Base-by-base conservation (phyloP, 352 stramenopile species). In the Globisporangium rhizosaccharum region DNA sequence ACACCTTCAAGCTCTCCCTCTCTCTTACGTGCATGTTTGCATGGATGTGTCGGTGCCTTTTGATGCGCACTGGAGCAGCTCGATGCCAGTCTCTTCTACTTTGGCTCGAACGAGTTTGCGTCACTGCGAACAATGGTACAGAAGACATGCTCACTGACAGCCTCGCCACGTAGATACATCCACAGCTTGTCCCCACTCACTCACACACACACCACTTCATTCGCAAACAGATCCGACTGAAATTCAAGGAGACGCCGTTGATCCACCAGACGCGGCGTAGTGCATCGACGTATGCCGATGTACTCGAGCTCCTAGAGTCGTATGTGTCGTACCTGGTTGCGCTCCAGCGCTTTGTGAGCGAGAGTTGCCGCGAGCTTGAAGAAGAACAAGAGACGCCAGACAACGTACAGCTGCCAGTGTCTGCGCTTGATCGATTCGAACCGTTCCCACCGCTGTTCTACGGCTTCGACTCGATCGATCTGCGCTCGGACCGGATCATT, bases 371-470 rank as follows among this genome's bases (percentile, higher is more conserved):
- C 9, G 15, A 17, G 5, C 12, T 12, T 17, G 25, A 44, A 30
- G 30, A 25, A 0, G 10, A 45, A 18, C 39, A 9, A 3, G 12
- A 45, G 17, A 12, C 11, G 11, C 1, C 12, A 14, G 4, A 20
- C 12, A 12, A 46, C 14, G 23, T 18, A 51, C 18, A 26, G n/a
- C 8, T 56, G 10, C 26, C 9, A 36, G 30, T 36, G 30, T 36
- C 30, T 36, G 30, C 30, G 9, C 30, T 36, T 8, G 30, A 36
- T 36, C 30, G 30, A 36, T 8, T 36, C 30, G 30, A 44, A 14
- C 23, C 59, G n/a, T 85, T 76, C 57, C 55, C 68, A 0, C 71
- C 73, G 23, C 60, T 89, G 0, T 85, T 89, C 52, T 72, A 76
- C 55, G 79, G 76, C 4, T 70, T 77, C 51, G 68, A 61, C 5